Evolutionary conservation across 495 filamentous ascomycete genomes (phyloP), one percentile per base, ranked within the genome.

Genomic region (Penicillium cosmopolitanum): DNA sequence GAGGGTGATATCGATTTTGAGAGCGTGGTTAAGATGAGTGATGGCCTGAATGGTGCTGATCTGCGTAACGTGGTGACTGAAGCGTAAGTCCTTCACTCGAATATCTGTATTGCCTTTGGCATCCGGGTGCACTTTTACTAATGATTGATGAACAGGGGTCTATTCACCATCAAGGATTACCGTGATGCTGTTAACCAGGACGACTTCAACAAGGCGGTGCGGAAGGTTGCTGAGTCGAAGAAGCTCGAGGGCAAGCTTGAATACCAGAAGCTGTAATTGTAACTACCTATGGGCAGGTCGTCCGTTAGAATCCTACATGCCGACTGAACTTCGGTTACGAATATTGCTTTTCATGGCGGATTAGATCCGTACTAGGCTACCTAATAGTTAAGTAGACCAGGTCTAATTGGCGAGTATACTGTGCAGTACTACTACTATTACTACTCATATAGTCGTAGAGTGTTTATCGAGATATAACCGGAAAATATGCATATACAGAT

Each of bases 1-100:
- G 95, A 98, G 51, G 95, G 95, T 8, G 96, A 99, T 62, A 94
- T 99, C 71, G 96, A 99, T 76, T 98, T 96, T 71, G 96, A 99
- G 83, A 97, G 92, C 68, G 91, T 99, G 33, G 96, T 99, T 69
- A 99, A 99, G 84, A 99, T 99, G 96, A 96, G 91, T 66, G 96
- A 99, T 67, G 92, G 93, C 40, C 83, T 98, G 40, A 99, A 99
- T 77, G 96, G 96, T 66, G 96, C 96, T 21, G 96, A 99, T 85
- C 77, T 99, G 71, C 83, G 96, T 65, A 99, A 99, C 71, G 93
- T 99, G 61, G 93, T 99, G 48, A 99, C 96, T 2, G 96, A 99
- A 82, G 96, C 96, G 92, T 96, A 85, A 65, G 67, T 70, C 15
- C 23, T 16, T 48, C 5, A 8, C 19, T 16, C 11, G n/a, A 5